A percentile compares a stretch with the other conserved stretches of the same genome.
Evolutionary conservation across 768 basidiomycete genomes (phyloP).

Genomic region (Lactarius pseudohatsudake): DNA sequence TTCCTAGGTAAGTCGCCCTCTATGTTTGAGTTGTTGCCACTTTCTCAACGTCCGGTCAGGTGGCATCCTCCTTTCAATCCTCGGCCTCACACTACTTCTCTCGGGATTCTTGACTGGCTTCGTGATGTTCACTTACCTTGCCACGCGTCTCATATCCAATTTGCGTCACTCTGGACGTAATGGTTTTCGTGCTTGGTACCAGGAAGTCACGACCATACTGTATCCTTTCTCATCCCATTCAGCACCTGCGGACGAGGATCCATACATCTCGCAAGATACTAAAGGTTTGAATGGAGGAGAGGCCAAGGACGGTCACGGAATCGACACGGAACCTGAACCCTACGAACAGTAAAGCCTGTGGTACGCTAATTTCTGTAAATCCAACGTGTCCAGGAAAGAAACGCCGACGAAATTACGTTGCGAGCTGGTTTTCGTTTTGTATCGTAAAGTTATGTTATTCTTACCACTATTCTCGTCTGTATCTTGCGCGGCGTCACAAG

Average conservation of each 20-base stretch:
- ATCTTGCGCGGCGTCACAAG: neutral
- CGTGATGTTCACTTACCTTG: conserved; percentile 14
- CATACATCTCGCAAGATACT: conserved; percentile 13
- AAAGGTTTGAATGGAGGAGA: neutral
- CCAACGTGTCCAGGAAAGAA: neutral
- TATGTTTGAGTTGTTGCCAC: neutral
- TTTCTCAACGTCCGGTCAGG: conserved; percentile 8
- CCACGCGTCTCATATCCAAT: conserved; percentile 15
- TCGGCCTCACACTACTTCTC: conserved; percentile 22
- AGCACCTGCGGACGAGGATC: conserved; percentile 1
- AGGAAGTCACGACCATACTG: conserved; percentile 16
- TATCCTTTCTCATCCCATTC: neutral
- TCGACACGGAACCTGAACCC: neutral
- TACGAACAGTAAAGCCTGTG: neutral
- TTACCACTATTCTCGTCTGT: neutral
- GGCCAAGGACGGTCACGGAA: neutral
- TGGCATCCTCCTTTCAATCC: conserved; percentile 16
- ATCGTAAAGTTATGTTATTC: conserved; percentile 6
- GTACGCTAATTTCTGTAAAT: neutral
- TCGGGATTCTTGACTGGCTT: conserved; percentile 22
- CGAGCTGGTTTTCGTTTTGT: neutral
- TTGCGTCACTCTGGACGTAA: conserved; percentile 15
- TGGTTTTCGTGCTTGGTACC: conserved; percentile 21
- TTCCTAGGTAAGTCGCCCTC: conserved; percentile 12
- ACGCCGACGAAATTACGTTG: neutral